Conservation (phyloP, 805 yeast genomes). For the Priceomyces castillae region DNA sequence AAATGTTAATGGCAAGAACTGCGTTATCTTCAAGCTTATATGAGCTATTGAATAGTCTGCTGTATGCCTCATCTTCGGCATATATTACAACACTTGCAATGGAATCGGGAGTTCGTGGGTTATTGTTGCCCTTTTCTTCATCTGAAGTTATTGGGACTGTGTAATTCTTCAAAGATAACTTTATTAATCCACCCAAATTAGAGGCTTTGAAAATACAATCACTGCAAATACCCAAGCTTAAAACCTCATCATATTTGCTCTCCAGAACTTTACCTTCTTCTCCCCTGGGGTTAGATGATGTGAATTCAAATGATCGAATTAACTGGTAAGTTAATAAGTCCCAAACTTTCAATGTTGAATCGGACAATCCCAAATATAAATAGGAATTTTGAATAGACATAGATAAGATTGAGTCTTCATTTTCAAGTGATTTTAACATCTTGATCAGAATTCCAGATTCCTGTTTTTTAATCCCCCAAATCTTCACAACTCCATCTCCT, state of each 20-base stretch:
- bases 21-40: slow-evolving; percentile 35
- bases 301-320: slow-evolving; percentile 42
- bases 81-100: slow-evolving; percentile 10
- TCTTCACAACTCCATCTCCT: slow-evolving; percentile 85
- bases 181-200: slow-evolving; percentile 39
- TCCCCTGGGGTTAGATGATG: background rate
- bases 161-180: slow-evolving; percentile 21
- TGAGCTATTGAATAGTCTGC: slow-evolving; percentile 9
- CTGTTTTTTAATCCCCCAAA: slow-evolving; percentile 56
- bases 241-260: slow-evolving; percentile 33
- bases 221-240: slow-evolving; percentile 55
- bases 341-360: slow-evolving; percentile 78
- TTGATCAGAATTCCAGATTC: slow-evolving; percentile 12
- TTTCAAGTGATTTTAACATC: slow-evolving; percentile 45
- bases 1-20: slow-evolving; percentile 56
- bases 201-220: slow-evolving; percentile 66
- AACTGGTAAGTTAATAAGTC: slow-evolving; percentile 81
- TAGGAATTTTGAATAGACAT: slow-evolving; percentile 63
- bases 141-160: slow-evolving; percentile 7
- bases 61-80: slow-evolving; percentile 9
- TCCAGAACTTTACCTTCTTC: slow-evolving; percentile 7
- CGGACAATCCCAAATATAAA: slow-evolving; percentile 77
- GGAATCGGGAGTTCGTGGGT: slow-evolving; percentile 5
- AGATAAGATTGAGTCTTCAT: slow-evolving; percentile 70
- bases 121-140: slow-evolving; percentile 8